Conservation (phyloP, 1,284 basidiomycete species). For the Heliocybe sulcata region DNA sequence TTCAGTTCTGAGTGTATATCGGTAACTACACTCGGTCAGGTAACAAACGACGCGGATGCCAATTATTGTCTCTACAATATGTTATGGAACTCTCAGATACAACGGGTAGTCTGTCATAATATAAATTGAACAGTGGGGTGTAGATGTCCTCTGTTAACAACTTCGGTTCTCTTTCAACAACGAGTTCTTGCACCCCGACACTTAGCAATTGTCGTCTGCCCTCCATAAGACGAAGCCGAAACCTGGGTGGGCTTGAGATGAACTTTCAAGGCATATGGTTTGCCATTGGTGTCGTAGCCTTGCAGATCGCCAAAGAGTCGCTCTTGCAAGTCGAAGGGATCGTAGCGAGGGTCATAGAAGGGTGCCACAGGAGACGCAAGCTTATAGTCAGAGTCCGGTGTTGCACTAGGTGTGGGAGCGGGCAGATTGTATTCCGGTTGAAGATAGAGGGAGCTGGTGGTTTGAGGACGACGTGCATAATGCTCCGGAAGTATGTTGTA, state of each 20-base stretch:
- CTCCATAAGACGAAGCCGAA: background rate
- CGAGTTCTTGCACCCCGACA: background rate
- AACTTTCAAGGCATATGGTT: background rate
- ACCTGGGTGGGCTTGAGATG: background rate
- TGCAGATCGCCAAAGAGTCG: background rate
- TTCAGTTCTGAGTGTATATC: too few species aligned
- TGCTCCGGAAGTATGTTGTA: background rate
- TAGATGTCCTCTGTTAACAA: too few species aligned
- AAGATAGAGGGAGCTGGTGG: background rate
- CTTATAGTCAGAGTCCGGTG: background rate
- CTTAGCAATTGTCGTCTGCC: background rate
- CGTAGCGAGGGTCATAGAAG: constrained; percentile 1
- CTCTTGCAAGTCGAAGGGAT: background rate
- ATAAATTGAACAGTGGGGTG: too few species aligned
- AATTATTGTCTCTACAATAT: too few species aligned
- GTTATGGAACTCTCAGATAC: too few species aligned
- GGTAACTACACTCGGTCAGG: too few species aligned
- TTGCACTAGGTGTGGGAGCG: background rate
- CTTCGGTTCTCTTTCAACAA: too few species aligned
- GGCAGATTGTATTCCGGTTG: background rate
- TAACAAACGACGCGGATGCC: too few species aligned
- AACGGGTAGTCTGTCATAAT: too few species aligned
- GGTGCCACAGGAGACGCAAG: background rate
- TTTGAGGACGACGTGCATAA: background rate
- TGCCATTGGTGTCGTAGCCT: background rate